phyloP scores from a whole-genome alignment of 2,329 filamentous ascomycete species.

The Aureobasidium uvarum region DNA sequence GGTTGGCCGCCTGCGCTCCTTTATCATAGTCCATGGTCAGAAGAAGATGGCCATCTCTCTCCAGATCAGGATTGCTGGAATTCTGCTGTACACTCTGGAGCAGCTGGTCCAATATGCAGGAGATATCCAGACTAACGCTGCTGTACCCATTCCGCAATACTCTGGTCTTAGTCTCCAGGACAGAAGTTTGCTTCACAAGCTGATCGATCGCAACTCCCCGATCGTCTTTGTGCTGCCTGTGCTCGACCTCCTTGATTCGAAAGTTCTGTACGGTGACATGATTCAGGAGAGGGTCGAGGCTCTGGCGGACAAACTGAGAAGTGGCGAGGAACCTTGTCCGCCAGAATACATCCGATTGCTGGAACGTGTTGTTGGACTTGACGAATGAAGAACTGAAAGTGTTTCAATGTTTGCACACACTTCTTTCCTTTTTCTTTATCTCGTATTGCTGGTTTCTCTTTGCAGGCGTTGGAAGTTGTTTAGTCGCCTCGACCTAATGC shows the following conservation, averaged over 20 bases:
- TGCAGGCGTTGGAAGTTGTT: neutral
- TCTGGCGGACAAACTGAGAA: neutral
- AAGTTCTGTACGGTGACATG: neutral
- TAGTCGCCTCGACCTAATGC: neutral
- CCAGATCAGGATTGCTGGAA: neutral
- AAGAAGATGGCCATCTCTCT: neutral
- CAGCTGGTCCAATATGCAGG: neutral
- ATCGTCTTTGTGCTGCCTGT: neutral
- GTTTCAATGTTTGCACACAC: neutral
- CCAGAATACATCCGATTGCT: neutral
- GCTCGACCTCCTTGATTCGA: neutral
- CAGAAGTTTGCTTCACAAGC: slow-evolving; percentile 8
- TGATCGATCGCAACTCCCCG: neutral
- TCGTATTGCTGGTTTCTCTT: neutral
- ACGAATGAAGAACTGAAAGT: neutral
- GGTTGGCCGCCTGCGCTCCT: neutral
- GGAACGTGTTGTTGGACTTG: neutral
- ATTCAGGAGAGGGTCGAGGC: neutral
- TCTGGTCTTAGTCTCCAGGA: slow-evolving; percentile 1
- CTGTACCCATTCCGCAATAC: slow-evolving; percentile 6
- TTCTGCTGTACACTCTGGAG: slow-evolving; percentile 15
- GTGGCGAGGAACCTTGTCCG: neutral
- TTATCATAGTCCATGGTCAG: neutral
- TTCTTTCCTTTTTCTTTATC: neutral
- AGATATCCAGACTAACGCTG: neutral